Conservation (phyloP, 1,284 basidiomycete genomes). For the Ganoderma sinense region DNA sequence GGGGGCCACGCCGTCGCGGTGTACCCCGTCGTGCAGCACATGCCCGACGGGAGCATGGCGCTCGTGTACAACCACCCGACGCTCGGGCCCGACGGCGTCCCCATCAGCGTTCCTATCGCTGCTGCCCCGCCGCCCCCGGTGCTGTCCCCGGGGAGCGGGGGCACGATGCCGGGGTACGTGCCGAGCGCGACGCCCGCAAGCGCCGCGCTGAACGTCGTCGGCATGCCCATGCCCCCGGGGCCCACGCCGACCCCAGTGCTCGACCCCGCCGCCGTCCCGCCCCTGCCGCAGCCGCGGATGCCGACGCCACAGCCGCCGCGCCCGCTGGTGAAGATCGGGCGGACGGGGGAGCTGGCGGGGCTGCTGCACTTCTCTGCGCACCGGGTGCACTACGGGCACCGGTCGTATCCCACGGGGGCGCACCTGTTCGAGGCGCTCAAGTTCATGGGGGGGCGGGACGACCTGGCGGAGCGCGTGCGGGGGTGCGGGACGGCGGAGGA, state of each 20-base stretch:
- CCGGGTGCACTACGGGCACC: constrained; percentile 56
- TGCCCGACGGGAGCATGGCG: constrained; percentile 29
- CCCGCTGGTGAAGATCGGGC: constrained; percentile 27
- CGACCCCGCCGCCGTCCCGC: neutral
- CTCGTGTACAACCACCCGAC: constrained; percentile 29
- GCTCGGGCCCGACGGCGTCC: neutral
- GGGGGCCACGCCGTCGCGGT: constrained; percentile 22
- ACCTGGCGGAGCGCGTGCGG: constrained; percentile 62
- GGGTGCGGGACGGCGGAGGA: constrained; percentile 51
- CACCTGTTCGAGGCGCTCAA: constrained; percentile 76
- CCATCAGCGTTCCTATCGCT: constrained; percentile 2
- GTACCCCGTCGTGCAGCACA: constrained; percentile 29
- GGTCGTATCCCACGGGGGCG: constrained; percentile 65
- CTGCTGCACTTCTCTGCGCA: constrained; percentile 69
- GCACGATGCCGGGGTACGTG: constrained; percentile 24
- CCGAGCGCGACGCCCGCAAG: constrained; percentile 9
- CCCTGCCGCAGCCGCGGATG: constrained; percentile 2
- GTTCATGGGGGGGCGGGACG: constrained; percentile 56
- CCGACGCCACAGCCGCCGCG: constrained; percentile 6
- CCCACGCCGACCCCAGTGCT: neutral
- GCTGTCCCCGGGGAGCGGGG: neutral
- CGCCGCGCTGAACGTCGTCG: neutral
- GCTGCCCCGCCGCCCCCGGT: constrained; percentile 3
- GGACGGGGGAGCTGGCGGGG: constrained; percentile 39
- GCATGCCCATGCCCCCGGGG: neutral